phyloP scores from a whole-genome alignment of 371 early-diverging fungal genomes.

The Mortierella sp. region DNA sequence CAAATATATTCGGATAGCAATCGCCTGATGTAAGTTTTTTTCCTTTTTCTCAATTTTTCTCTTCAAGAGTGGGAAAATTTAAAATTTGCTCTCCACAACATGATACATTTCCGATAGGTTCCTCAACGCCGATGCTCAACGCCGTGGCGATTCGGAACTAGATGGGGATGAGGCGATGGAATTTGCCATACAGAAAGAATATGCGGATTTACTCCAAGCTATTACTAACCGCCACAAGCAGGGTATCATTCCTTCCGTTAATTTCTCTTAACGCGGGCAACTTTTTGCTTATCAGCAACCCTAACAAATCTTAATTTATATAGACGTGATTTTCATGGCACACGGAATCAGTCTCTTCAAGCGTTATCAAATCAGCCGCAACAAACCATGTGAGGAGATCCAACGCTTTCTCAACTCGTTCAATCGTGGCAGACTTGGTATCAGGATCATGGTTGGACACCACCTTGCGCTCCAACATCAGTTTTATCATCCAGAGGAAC shows the following conservation, averaged over 20 bases:
- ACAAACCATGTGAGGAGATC: slow-evolving; percentile 36
- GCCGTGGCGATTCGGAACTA: slow-evolving; percentile 28
- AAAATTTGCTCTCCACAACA: slow-evolving; percentile 16
- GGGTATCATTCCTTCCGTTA: slow-evolving; percentile 22
- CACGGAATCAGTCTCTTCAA: slow-evolving; percentile 55
- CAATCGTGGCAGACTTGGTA: slow-evolving; percentile 55
- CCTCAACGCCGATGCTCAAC: slow-evolving; percentile 11
- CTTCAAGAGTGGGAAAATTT: background rate
- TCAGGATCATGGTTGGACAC: slow-evolving; percentile 55
- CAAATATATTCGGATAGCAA: slow-evolving; percentile 42
- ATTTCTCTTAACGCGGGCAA: background rate
- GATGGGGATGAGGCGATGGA: slow-evolving; percentile 31
- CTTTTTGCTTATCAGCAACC: background rate
- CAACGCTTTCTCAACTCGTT: slow-evolving; percentile 52
- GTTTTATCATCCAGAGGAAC: slow-evolving; percentile 17
- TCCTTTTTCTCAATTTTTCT: background rate
- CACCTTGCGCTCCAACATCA: slow-evolving; percentile 53
- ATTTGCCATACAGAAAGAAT: slow-evolving; percentile 34
- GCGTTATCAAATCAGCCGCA: slow-evolving; percentile 38
- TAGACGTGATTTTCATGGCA: slow-evolving; percentile 54
- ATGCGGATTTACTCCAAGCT: slow-evolving; percentile 38
- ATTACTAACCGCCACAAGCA: slow-evolving; percentile 55
- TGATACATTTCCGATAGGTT: background rate
- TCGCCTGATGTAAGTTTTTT: slow-evolving; percentile 28
- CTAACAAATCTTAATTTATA: background rate